These are phyloP conservation scores for Haberlea rhodopensis DNA, from an alignment of 257 asterid species.

Conservation along the genomic window DNA sequence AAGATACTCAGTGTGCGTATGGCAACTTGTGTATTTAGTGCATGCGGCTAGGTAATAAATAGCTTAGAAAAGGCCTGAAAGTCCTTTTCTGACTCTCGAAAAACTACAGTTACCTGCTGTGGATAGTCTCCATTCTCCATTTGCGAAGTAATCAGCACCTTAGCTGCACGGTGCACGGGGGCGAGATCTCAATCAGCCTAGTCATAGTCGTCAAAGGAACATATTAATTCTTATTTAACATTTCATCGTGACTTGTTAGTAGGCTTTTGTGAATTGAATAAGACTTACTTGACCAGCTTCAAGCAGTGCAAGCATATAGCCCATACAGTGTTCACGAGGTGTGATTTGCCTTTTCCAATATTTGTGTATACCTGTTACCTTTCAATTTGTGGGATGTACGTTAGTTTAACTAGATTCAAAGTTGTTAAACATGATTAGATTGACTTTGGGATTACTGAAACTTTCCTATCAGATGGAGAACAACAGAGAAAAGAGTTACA, in stretches of 20 bases:
- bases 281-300: slow-evolving; percentile 65
- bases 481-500: no score
- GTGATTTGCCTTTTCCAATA: slow-evolving; percentile 44
- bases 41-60: no score
- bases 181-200: slow-evolving; percentile 53
- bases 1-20: no score
- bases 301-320: slow-evolving; percentile 67
- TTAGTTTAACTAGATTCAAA: no score
- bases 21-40: no score
- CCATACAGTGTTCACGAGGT: slow-evolving; percentile 68
- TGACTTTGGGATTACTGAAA: no score
- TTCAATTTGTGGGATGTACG: neutral
- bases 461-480: no score
- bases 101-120: slow-evolving; percentile 55
- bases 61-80: no score
- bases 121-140: slow-evolving; percentile 76
- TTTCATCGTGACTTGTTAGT: neutral
- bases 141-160: slow-evolving; percentile 58
- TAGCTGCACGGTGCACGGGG: slow-evolving; percentile 68
- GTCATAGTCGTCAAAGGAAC: neutral
- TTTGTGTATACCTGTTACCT: slow-evolving; percentile 54
- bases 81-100: no score
- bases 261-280: neutral
- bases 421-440: no score
- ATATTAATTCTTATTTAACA: neutral